A percentile compares a stretch with the other conserved stretches of the same genome.
phyloP scores from a whole-genome alignment of 2,329 filamentous ascomycete genomes.

The Aspergillus sp. region DNA sequence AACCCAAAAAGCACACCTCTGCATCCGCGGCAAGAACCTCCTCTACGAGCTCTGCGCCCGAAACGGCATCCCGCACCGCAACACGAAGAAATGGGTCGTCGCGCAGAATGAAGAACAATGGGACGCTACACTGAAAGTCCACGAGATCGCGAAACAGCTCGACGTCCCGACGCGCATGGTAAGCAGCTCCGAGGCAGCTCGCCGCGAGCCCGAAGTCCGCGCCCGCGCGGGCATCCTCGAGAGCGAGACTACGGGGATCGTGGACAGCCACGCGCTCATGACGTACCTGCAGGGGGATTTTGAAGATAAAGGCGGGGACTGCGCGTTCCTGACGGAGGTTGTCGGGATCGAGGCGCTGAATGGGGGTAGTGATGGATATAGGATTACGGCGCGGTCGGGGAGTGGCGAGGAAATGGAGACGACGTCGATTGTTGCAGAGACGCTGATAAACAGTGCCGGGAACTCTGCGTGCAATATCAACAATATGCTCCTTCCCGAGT shows the following conservation, averaged over 20 bases:
- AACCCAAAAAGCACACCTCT: slow-evolving; percentile 82
- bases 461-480: slow-evolving; percentile 75
- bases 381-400: slow-evolving; percentile 58
- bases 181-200: slow-evolving; percentile 61
- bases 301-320: slow-evolving; percentile 74
- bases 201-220: slow-evolving; percentile 74
- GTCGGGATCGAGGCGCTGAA: slow-evolving; percentile 59
- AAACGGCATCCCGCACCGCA: slow-evolving; percentile 70
- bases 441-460: slow-evolving; percentile 83
- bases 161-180: slow-evolving; percentile 76
- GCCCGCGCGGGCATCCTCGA: slow-evolving; percentile 78
- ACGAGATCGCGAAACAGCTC: slow-evolving; percentile 58
- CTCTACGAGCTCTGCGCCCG: slow-evolving; percentile 77
- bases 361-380: slow-evolving; percentile 68
- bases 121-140: slow-evolving; percentile 58
- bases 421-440: slow-evolving; percentile 70
- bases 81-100: slow-evolving; percentile 92
- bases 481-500: slow-evolving; percentile 72
- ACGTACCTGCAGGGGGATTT: slow-evolving; percentile 75
- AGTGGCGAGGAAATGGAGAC: slow-evolving; percentile 28
- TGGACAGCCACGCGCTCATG: slow-evolving; percentile 89
- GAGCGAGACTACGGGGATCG: slow-evolving; percentile 82
- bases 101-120: slow-evolving; percentile 77
- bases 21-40: slow-evolving; percentile 74
- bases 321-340: slow-evolving; percentile 72